Evolutionary conservation across 2,329 filamentous ascomycete genomes (phyloP).

Genomic region (Aspergillus neoniger): DNA sequence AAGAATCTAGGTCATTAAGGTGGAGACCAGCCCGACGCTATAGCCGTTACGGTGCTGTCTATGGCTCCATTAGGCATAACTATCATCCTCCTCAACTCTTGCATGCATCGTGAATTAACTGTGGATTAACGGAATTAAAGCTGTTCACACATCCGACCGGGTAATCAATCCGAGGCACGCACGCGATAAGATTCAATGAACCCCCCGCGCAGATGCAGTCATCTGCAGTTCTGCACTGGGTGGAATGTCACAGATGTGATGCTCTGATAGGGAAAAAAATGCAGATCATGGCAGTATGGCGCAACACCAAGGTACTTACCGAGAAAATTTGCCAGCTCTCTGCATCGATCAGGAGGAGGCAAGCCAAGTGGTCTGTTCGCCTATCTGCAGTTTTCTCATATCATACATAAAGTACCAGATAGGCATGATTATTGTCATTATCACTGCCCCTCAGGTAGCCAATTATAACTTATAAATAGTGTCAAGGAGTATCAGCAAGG

Average conservation of each 20-base stretch:
- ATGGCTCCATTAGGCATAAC: too few relatives aligned
- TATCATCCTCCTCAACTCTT: too few relatives aligned
- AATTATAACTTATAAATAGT: not conserved
- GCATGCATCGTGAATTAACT: too few relatives aligned
- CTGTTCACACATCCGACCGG: not conserved
- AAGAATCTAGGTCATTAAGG: too few relatives aligned
- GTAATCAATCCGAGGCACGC: not conserved
- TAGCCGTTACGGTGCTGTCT: too few relatives aligned
- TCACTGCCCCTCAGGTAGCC: not conserved
- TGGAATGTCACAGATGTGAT: not conserved
- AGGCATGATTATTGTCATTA: not conserved
- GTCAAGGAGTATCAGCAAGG: not conserved
- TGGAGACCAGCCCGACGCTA: too few relatives aligned
- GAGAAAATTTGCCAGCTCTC: not conserved
- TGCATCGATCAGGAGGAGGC: too few relatives aligned
- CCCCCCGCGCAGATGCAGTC: slow-evolving; percentile 1
- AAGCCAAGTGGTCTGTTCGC: too few relatives aligned
- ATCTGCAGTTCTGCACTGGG: slow-evolving; percentile 5
- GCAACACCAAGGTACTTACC: not conserved
- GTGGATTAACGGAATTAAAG: too few relatives aligned
- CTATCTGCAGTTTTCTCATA: too few relatives aligned
- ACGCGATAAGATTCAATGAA: slow-evolving; percentile 2
- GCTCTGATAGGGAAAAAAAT: not conserved
- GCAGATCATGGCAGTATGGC: not conserved
- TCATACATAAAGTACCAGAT: not conserved